These are phyloP conservation scores for Sambucus nigra DNA, from an alignment of 129 eudicot genomes.

Conservation along the genomic window DNA sequence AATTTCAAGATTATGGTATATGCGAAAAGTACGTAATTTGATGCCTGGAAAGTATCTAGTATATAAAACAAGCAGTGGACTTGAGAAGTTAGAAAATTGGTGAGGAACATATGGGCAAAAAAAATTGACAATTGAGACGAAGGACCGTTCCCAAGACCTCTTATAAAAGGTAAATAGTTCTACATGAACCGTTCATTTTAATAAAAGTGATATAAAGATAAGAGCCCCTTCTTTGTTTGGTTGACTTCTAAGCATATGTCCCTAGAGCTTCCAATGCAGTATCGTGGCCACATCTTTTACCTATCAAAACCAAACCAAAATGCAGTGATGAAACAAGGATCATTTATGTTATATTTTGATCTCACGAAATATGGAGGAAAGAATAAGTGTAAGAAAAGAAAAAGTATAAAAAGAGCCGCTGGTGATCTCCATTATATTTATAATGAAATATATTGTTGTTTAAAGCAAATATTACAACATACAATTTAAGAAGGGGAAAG, in stretches of 20 bases:
- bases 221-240: slow-evolving; percentile 3
- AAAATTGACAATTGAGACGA: too few species aligned
- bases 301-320: slow-evolving; percentile 57
- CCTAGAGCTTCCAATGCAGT: slow-evolving; percentile 87
- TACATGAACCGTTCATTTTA: too few species aligned
- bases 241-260: slow-evolving; percentile 24
- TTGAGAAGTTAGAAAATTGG: too few species aligned
- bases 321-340: slow-evolving; percentile 28
- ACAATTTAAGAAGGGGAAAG: slow-evolving; percentile 25
- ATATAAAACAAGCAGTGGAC: too few species aligned
- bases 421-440: slow-evolving; percentile 14
- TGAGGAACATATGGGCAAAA: too few species aligned
- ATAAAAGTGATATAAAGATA: too few species aligned
- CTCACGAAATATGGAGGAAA: not conserved
- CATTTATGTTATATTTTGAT: not conserved
- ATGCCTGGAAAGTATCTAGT: too few species aligned
- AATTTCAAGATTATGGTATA: too few species aligned
- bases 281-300: slow-evolving; percentile 92
- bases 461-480: slow-evolving; percentile 11
- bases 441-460: slow-evolving; percentile 15
- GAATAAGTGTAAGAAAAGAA: not conserved
- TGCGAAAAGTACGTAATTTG: too few species aligned
- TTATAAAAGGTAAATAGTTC: too few species aligned
- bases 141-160: too few species aligned
- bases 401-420: slow-evolving; percentile 6